These are phyloP conservation scores for Trichoderma lentiforme DNA, from an alignment of 2,329 filamentous ascomycete genomes.

Conservation along the genomic window DNA sequence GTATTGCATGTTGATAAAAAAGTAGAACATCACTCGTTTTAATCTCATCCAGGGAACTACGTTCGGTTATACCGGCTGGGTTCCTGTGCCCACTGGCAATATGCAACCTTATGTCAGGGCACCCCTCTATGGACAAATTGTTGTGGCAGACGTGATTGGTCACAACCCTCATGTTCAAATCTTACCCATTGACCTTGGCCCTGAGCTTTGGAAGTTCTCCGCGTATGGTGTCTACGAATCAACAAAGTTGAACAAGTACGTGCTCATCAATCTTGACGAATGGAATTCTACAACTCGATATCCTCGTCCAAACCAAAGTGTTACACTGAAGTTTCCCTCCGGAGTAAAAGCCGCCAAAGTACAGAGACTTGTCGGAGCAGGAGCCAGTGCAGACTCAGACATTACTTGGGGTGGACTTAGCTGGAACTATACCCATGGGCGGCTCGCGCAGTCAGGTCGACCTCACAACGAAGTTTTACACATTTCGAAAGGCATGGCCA, in stretches of 20 bases:
- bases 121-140: slow-evolving; percentile 4
- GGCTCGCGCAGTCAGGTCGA: background rate
- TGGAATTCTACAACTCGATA: slow-evolving; percentile 3
- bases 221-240: slow-evolving; percentile 3
- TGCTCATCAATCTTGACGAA: background rate
- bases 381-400: background rate
- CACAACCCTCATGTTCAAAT: background rate
- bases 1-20: background rate
- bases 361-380: background rate
- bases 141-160: slow-evolving; percentile 1
- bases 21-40: background rate
- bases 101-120: slow-evolving; percentile 4
- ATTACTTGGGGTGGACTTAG: slow-evolving; percentile 7
- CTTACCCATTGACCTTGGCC: background rate
- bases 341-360: background rate
- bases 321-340: background rate
- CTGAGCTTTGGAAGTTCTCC: background rate
- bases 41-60: slow-evolving; percentile 4
- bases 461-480: background rate
- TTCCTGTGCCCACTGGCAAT: background rate
- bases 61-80: slow-evolving; percentile 3
- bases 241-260: background rate
- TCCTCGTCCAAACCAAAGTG: background rate
- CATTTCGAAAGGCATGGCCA: background rate
- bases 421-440: background rate